phyloP scores from a whole-genome alignment of 495 filamentous ascomycete species.

The Filosporella fistucella region DNA sequence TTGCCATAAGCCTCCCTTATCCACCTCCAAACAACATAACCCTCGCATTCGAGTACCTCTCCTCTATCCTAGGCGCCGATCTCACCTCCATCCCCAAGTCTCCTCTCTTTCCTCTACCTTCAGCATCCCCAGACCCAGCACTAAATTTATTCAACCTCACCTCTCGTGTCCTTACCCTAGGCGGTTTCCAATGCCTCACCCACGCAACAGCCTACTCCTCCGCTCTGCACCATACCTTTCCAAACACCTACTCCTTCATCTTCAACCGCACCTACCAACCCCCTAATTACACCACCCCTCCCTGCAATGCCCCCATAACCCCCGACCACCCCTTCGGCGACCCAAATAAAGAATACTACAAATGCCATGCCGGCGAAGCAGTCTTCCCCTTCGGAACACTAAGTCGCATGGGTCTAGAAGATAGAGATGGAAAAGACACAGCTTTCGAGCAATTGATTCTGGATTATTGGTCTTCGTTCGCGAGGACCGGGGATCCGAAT shows the following conservation, averaged over 20 bases:
- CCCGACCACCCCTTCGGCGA: background rate
- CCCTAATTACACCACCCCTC: background rate
- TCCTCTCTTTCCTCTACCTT: background rate
- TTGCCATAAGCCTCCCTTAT: background rate
- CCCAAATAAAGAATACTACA: slow-evolving; percentile 2
- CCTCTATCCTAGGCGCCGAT: background rate
- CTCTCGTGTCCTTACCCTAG: background rate
- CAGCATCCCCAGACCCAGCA: background rate
- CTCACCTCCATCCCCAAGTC: background rate
- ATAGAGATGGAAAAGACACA: background rate
- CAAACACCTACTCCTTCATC: background rate
- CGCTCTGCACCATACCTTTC: slow-evolving; percentile 1
- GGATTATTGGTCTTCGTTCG: slow-evolving; percentile 4
- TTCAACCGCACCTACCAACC: slow-evolving; percentile 3
- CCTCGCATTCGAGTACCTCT: background rate
- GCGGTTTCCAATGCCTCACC: background rate
- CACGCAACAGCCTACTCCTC: background rate
- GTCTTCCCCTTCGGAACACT: background rate
- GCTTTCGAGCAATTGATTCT: background rate
- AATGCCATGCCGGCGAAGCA: slow-evolving; percentile 2
- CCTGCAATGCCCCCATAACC: background rate
- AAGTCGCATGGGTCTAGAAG: background rate
- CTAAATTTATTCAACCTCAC: slow-evolving; percentile 1
- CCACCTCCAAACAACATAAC: background rate
- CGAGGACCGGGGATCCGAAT: background rate